Conservation (phyloP, 768 basidiomycete genomes). For the Russula virescens region DNA sequence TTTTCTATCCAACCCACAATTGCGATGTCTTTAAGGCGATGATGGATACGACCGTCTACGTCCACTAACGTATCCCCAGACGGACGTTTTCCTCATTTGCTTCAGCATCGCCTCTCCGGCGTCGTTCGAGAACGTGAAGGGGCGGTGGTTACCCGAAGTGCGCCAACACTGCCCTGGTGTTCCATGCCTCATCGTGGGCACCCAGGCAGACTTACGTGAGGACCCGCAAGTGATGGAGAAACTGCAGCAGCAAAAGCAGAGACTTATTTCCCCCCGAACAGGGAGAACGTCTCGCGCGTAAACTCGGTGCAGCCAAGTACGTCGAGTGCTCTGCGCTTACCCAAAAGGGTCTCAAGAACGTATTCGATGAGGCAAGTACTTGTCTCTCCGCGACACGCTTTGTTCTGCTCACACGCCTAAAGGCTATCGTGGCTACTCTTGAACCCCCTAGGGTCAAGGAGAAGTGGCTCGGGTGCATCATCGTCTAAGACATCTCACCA, state of each 20-base stretch:
- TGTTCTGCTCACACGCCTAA: constrained; percentile 11
- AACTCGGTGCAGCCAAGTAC: constrained; percentile 97
- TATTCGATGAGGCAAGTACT: constrained; percentile 91
- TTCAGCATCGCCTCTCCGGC: constrained; percentile 98
- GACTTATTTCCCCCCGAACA: constrained; percentile 82
- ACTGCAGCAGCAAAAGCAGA: constrained; percentile 86
- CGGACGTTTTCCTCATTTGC: constrained; percentile 98
- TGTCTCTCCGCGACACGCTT: neutral
- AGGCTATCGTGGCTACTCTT: constrained; percentile 98
- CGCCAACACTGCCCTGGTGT: constrained; percentile 99
- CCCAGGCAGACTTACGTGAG: constrained; percentile 95
- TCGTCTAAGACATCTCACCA: constrained; percentile 53
- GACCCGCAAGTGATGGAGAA: constrained; percentile 93
- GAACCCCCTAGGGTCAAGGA: constrained; percentile 91
- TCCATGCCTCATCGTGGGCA: constrained; percentile 98
- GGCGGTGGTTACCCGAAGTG: constrained; percentile 99
- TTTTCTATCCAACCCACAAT: constrained; percentile 13
- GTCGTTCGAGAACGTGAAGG: constrained; percentile 99
- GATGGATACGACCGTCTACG: constrained; percentile 99
- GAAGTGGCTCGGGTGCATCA: constrained; percentile 64
- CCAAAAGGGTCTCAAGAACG: constrained; percentile 99
- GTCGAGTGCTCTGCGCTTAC: constrained; percentile 99
- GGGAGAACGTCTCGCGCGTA: constrained; percentile 93
- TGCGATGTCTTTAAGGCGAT: constrained; percentile 60
- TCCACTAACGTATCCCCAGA: constrained; percentile 98